Conservation (phyloP, 148 eudicot species). For the Arctostaphylos glauca region DNA sequence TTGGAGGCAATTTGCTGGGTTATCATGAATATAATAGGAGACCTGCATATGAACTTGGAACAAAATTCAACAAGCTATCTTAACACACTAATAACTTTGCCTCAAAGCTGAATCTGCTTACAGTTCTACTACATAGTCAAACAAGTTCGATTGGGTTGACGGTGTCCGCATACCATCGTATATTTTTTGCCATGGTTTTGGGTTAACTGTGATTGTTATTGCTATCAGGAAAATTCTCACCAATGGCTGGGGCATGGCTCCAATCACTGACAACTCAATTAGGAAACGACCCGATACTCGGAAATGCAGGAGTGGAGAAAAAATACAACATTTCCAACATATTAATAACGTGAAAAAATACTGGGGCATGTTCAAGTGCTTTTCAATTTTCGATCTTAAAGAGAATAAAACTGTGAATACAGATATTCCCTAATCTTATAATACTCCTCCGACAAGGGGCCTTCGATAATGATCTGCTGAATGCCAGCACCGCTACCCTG, state of each 20-base stretch:
- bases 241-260: not conserved
- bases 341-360: not conserved
- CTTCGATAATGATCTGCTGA: conserved; percentile 87
- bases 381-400: conserved; percentile 25
- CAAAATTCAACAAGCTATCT: not conserved
- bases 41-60: not conserved
- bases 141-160: not conserved
- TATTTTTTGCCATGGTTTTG: not conserved
- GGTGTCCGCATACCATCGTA: not conserved
- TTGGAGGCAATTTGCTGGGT: too few relatives aligned
- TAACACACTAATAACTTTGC: not conserved
- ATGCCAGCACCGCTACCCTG: conserved; percentile 75
- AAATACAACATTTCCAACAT: not conserved
- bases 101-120: not conserved
- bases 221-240: not conserved
- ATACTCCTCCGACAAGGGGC: conserved; percentile 83
- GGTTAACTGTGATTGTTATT: not conserved
- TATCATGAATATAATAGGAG: not conserved
- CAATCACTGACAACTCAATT: not conserved
- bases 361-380: not conserved
- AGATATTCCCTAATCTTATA: conserved; percentile 79
- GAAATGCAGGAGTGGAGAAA: not conserved
- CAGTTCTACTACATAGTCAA: not conserved
- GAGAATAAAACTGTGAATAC: conserved; percentile 77
- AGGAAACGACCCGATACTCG: not conserved